Evolutionary conservation across 441 rosid species (phyloP), one percentile per base, ranked within the genome.

Genomic region (Adansonia grandidieri): DNA sequence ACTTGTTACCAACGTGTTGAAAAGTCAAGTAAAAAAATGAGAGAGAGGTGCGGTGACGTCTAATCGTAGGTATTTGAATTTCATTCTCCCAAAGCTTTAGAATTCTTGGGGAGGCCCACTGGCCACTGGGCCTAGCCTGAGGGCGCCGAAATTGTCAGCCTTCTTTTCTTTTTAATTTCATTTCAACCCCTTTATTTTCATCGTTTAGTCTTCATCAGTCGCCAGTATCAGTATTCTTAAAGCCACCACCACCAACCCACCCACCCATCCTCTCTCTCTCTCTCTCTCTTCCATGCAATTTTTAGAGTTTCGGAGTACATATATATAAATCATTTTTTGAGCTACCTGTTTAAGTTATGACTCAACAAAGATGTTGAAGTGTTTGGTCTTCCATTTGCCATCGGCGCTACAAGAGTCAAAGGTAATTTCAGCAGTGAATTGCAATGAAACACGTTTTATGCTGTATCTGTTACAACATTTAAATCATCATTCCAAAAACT

Each of bases 171-270:
- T 11, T 28, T 11, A 11, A 32, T 32, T 32, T 32, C 40, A 14
- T 51, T 48, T 48, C 51, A 48, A 48, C 7, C 8, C 17, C 11
- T 60, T 60, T 60, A 37, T 32, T 63, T 32, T 20, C 71, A 40
- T 74, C 71, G 86, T 65, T 78, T 72, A 60, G 88, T 83, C 13
- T 67, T 79, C 77, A 56, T 83, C 86, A 72, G 40, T 61, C 81
- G 78, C 70, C 81, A 62, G 75, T 56, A 32, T 32, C 40, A 32
- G 4, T 32, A 58, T 11, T 71, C 73, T 64, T 78, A 62, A 58
- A 11, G 4, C 50, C 68, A 65, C 68, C 61, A 32, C 74, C 47
- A 66, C 19, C 61, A 11, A 19, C 37, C 37, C 40, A 32, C 40
- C 40, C 40, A 3, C 37, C 37, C 37, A 3, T 3, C 2, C 37